A percentile compares a stretch with the other conserved stretches of the same genome.
These are phyloP conservation scores for Inga leiocalycina DNA, from an alignment of 306 rosid species.

Conservation along the genomic window DNA sequence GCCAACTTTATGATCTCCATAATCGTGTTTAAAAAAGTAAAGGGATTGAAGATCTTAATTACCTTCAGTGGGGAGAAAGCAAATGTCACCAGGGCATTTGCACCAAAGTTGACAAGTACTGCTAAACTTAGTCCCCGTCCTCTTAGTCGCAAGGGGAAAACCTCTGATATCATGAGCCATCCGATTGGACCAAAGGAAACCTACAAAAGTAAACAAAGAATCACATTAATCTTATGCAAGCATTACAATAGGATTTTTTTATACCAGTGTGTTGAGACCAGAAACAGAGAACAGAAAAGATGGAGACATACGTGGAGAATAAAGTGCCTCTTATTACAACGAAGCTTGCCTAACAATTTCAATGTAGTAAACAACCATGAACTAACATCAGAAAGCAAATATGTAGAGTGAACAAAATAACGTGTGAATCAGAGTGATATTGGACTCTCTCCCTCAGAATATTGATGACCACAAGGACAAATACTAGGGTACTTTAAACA, in stretches of 20 bases:
- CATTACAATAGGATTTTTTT: constrained; percentile 4
- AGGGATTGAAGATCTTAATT: constrained; percentile 15
- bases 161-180: constrained; percentile 96
- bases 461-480: not conserved
- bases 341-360: constrained; percentile 2
- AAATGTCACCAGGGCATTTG: constrained; percentile 90
- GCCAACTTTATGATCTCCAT: not conserved
- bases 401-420: not conserved
- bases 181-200: constrained; percentile 97
- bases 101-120: constrained; percentile 84
- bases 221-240: not conserved
- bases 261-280: not conserved
- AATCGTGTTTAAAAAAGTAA: not conserved
- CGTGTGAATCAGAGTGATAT: not conserved
- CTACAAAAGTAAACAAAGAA: constrained; percentile 54
- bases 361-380: not conserved
- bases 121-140: constrained; percentile 94
- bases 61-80: constrained; percentile 95
- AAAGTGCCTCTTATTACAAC: not conserved
- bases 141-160: constrained; percentile 85
- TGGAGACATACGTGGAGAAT: no score
- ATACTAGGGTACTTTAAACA: not conserved
- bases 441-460: not conserved
- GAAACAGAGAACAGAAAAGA: not conserved
- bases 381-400: not conserved